Base-by-base conservation (phyloP, 139 green algal genomes). In the Volvox africanus region DNA sequence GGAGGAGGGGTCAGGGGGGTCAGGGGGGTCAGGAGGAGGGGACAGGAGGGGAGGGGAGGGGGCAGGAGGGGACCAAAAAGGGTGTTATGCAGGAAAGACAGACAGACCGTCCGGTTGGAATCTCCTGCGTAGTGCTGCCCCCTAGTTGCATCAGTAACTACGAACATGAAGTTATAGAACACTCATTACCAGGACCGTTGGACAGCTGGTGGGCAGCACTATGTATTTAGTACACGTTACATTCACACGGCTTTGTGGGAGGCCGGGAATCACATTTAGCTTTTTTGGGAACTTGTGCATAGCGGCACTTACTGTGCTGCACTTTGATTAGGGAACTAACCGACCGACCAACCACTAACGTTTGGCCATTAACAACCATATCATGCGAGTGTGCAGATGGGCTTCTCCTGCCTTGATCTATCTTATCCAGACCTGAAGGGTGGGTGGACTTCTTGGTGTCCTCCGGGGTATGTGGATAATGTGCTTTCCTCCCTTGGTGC, bases 371-470 rank as follows among this genome's bases (percentile, higher is more conserved):
- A 73, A 69, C 62, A 17, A 19, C 62, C 62, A 19, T 19, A 17
- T 26, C 65, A 73, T 28, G 65, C 24, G 11, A 9, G 65, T 73
- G 24, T 73, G 33, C 65, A 84, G 88, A 92, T 97, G 35, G n/a
- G 61, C 9, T 92, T 98, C 26, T 80, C 79, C 18, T 97, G 95
- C 93, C 95, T 92, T 36, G 88, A 94, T 88, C 78, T 93, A 32
- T 69, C 87, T 50, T 97, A 98, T 82, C 68, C 91, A 1, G 91
- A 87, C n/a, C 91, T 97, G 28, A 77, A 36, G 88, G 94, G 88
- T 94, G 30, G 21, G 71, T 73, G 65, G 6, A 73, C 21, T 73
- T 12, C 50, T 88, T 32, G 26, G 65, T 0, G 50, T 1, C 33
- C 2, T 67, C 18, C 79, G 20, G 35, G 24, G 78, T 30, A 79